Base-by-base conservation (phyloP, 192 early-diverging fungal species). In the Backusella sp. region DNA sequence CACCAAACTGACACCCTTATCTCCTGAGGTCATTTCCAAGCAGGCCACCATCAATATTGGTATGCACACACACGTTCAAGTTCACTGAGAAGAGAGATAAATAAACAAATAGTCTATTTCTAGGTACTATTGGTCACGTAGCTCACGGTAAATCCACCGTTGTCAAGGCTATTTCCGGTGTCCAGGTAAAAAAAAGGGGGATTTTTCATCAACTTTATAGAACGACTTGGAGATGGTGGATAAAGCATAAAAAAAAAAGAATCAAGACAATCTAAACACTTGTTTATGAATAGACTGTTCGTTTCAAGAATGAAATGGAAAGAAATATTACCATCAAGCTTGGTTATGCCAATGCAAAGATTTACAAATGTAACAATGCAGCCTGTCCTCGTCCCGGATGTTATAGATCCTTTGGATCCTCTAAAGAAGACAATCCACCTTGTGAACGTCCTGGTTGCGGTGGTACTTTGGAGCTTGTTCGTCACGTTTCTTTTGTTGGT, bases 1-100 rank as follows among this genome's bases (percentile, higher is more conserved):
- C 62, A 59, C 84, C 30, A 87, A 79, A 39, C 87, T 97, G 34
- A 87, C 91, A 68, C 92, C 96, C 42, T 89, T 95, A 37, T 94
- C 93, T 42, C 94, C 94, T 34, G 97, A 99, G 87, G 98, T 98
- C 82, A 99, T 99, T 85, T 91, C 92, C 11, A 92, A 93, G 73
- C 98, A 99, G 87, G 98, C 98, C 56, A 99, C 98, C 67, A 98
- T 99, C 87, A 99, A 99, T 86, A 99, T 99, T 83, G 97, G 97
- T 96, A 84, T 52, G 77, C 12, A 32, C 37, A 39, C 11, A 9
- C 37, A 39, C 8, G 0, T 39, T 39, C 4, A 39, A 7, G 37
- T 9, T 1, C 30, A 32, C 30, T 32, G 30, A 32, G 30, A 32
- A 32, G 15, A 44, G 14, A 44, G 12, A 17, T 44, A 15, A 44